Conservation (phyloP, 2,329 filamentous ascomycete species). For the Dactylellina haptotyla region DNA sequence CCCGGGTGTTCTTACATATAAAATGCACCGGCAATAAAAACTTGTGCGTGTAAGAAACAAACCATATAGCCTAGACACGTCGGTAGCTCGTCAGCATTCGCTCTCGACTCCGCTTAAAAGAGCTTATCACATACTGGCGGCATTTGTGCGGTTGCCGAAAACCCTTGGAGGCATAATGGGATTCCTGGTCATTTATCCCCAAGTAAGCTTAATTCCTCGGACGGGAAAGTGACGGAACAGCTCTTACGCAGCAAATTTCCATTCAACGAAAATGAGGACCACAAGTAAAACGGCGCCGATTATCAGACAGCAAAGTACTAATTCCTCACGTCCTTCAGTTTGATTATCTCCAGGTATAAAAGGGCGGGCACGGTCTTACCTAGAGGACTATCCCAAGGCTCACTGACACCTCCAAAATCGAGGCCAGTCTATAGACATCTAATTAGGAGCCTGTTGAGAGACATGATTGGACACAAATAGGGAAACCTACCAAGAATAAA, state of each 20-base stretch:
- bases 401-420: constrained; percentile 73
- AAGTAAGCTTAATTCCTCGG: too few relatives aligned
- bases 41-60: constrained; percentile 65
- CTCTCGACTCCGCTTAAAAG: constrained; percentile 56
- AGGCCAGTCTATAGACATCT: constrained; percentile 64
- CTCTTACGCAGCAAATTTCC: constrained; percentile 69
- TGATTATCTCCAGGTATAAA: neutral
- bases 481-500: constrained; percentile 33
- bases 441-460: neutral
- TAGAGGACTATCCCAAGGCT: constrained; percentile 71
- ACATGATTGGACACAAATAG: neutral
- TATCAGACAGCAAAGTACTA: constrained; percentile 72
- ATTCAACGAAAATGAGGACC: constrained; percentile 71
- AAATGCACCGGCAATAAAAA: constrained; percentile 74
- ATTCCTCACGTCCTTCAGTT: too few relatives aligned
- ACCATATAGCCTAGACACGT: constrained; percentile 62
- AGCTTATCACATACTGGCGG: constrained; percentile 64
- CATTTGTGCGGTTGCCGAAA: constrained; percentile 68
- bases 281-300: constrained; percentile 67
- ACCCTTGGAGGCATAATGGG: constrained; percentile 76
- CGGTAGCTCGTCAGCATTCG: constrained; percentile 63
- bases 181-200: too few relatives aligned
- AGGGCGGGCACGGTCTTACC: constrained; percentile 7
- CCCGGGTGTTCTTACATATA: constrained; percentile 32
- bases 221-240: neutral